Evolutionary conservation across 495 filamentous ascomycete species (phyloP).

Genomic region (Talaromyces stipitatus): DNA sequence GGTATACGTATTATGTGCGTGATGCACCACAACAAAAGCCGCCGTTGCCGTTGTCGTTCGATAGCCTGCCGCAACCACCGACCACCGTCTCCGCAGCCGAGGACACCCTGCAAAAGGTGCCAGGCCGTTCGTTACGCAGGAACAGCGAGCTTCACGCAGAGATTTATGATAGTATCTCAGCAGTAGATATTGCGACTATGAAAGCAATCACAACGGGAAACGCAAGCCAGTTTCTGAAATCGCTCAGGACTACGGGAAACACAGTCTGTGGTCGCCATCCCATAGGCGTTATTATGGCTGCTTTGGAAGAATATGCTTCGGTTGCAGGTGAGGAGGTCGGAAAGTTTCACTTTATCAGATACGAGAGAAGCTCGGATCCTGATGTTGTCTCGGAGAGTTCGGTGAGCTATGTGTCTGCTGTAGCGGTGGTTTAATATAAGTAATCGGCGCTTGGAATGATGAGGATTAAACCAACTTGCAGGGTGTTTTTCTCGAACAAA

Average conservation of each 20-base stretch:
- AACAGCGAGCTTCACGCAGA: conserved; percentile 37
- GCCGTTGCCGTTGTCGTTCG: conserved; percentile 30
- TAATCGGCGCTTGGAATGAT: neutral
- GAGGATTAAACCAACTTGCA: neutral
- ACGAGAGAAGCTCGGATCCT: conserved; percentile 84
- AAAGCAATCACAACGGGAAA: conserved; percentile 68
- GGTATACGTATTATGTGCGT: conserved; percentile 75
- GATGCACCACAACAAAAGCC: conserved; percentile 33
- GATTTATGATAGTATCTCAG: conserved; percentile 79
- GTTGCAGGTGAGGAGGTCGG: conserved; percentile 38
- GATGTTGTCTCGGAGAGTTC: conserved; percentile 67
- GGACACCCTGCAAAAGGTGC: conserved; percentile 22
- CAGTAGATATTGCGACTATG: conserved; percentile 77
- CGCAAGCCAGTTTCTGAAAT: conserved; percentile 59
- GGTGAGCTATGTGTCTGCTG: conserved; percentile 74
- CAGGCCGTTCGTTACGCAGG: conserved; percentile 33
- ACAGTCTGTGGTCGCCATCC: conserved; percentile 95
- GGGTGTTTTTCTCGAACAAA: neutral
- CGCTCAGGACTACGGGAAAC: conserved; percentile 67
- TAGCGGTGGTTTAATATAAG: conserved; percentile 27
- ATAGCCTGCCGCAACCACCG: conserved; percentile 33
- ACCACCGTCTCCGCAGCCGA: conserved; percentile 16
- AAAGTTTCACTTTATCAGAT: conserved; percentile 77
- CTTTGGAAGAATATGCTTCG: conserved; percentile 52
- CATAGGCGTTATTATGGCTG: conserved; percentile 90